Base-by-base conservation (phyloP, 371 early-diverging fungal species). In the Mortierella sp. region DNA sequence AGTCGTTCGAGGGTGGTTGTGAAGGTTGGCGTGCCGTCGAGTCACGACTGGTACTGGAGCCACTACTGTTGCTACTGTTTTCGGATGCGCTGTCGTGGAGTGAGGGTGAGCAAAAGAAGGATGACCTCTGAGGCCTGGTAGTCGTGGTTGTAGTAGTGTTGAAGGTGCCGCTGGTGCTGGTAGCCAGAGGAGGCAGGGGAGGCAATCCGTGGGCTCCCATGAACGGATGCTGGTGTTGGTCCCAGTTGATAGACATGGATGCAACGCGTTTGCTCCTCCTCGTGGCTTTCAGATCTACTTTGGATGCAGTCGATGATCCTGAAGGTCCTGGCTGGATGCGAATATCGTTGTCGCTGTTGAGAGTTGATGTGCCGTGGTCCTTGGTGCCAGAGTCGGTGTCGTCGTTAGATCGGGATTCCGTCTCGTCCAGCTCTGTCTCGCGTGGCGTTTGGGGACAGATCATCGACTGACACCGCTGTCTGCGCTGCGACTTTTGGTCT, bases 401-500 rank as follows among this genome's bases (percentile, higher is more conserved):
- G 11, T 68, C 74, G 14, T 75, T 75, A 2, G 75, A 60, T 41
- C 65, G 41, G 1, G 56, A 72, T 21, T n/a, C 24, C 0, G 46
- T 18, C 11, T 70, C 72, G 1, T 78, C 82, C 16, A 46, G 38
- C 4, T 71, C 78, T 32, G 46, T 21, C 24, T 38, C 72, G 35
- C 65, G 75, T 29, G 75, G 43, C 0, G 68, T 72, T 3, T 24
- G 7, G 0, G 82, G 78, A 29, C n/a, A 71, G 18, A 78, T 27
- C 82, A 77, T 75, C 14, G 82, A 82, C 44, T 55, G 78, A 49
- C 82, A 82, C 24, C 82, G 56, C 49, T 82, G 75, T 48, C 82
- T 56, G 12, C 70, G 70, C n/a, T 72, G 51, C 24, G 27, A 10
- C 68, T 41, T 54, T 8, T 72, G 51, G n/a, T 21, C 38, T 32